Evolutionary conservation across 2,329 filamentous ascomycete species (phyloP).

Genomic region (Ophiostoma tasmaniense): DNA sequence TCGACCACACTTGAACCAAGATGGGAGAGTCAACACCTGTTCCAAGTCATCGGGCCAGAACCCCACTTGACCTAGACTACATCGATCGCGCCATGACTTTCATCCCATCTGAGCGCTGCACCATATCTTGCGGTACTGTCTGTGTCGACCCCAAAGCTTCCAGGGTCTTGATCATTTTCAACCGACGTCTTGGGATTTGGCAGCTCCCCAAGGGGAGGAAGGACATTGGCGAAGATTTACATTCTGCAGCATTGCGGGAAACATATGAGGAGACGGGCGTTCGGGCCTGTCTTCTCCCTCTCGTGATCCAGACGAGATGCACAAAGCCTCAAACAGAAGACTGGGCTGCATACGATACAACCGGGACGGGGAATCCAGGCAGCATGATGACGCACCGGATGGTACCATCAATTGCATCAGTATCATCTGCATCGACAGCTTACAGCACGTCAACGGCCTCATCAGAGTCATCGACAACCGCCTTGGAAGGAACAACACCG

Average conservation of each 20-base stretch:
- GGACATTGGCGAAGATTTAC: conserved; percentile 37
- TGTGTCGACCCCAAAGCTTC: conserved; percentile 32
- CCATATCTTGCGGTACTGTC: conserved; percentile 41
- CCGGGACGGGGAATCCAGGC: neutral
- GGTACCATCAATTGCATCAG: conserved; percentile 83
- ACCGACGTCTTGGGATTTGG: conserved; percentile 34
- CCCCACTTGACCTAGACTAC: conserved; percentile 24
- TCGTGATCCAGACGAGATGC: conserved; percentile 37
- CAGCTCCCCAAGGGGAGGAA: conserved; percentile 43
- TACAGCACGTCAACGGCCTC: conserved; percentile 8
- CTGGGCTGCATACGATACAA: neutral
- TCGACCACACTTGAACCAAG: neutral
- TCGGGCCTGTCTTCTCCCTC: conserved; percentile 30
- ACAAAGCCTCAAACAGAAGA: conserved; percentile 25
- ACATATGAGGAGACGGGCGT: conserved; percentile 42
- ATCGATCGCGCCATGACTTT: conserved; percentile 31
- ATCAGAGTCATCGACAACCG: neutral
- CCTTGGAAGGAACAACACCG: neutral
- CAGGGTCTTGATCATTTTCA: conserved; percentile 36
- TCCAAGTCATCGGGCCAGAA: neutral
- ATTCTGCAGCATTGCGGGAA: conserved; percentile 37
- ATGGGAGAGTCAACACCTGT: neutral
- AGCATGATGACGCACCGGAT: conserved; percentile 36
- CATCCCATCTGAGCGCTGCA: conserved; percentile 34
- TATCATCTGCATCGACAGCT: conserved; percentile 51